Conservation (phyloP, 2,329 filamentous ascomycete genomes). For the Calonectria henricotiae region DNA sequence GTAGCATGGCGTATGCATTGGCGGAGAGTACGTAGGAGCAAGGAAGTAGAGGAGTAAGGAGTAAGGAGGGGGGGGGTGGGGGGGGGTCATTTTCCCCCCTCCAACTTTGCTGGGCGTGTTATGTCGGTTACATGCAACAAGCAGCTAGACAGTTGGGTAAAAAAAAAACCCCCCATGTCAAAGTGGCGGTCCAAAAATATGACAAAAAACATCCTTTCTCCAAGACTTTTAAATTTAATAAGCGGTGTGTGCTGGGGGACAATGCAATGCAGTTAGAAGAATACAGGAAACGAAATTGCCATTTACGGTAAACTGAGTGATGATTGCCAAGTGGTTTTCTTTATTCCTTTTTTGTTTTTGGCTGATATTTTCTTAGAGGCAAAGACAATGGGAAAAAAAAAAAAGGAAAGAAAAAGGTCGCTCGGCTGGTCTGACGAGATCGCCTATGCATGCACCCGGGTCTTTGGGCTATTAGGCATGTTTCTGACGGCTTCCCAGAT, state of each 20-base stretch:
- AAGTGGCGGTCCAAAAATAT: constrained; percentile 2
- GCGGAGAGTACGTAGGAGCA: neutral
- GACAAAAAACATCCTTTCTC: neutral
- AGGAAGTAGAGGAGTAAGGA: neutral
- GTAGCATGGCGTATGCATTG: constrained; percentile 4
- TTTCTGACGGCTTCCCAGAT: neutral
- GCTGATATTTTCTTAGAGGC: neutral
- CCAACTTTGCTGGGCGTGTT: neutral
- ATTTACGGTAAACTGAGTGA: no score
- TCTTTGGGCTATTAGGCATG: neutral
- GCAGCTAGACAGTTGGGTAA: neutral
- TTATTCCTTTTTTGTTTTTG: no score
- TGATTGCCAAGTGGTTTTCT: no score
- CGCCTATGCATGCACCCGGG: neutral
- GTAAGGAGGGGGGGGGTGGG: neutral
- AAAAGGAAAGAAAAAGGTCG: neutral
- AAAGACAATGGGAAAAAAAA: constrained; percentile 1
- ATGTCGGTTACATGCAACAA: neutral
- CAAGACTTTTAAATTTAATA: neutral
- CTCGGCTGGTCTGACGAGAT: neutral
- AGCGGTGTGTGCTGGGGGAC: neutral
- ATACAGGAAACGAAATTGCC: neutral
- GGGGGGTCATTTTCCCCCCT: neutral
- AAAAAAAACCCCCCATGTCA: neutral
- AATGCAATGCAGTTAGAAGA: neutral